These are phyloP conservation scores for Galerina sulciceps DNA, from an alignment of 768 basidiomycete genomes.

Conservation along the genomic window DNA sequence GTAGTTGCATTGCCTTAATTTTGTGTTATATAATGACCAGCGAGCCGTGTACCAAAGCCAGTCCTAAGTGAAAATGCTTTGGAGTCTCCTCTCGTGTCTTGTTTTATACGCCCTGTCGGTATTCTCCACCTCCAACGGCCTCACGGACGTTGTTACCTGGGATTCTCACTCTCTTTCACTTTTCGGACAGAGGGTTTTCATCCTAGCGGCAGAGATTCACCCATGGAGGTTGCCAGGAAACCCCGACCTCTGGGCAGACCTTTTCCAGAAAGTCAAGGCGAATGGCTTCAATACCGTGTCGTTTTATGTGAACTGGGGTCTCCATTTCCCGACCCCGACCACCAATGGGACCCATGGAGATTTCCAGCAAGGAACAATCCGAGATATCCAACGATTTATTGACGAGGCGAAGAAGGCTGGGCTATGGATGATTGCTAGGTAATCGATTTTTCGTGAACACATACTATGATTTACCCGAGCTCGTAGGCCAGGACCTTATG, in stretches of 20 bases:
- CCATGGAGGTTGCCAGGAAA: constrained; percentile 59
- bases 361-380: constrained; percentile 51
- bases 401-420: constrained; percentile 55
- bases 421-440: constrained; percentile 61
- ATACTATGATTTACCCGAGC: not conserved
- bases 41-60: too few species aligned
- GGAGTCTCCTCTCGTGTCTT: too few species aligned
- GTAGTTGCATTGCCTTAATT: too few species aligned
- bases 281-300: constrained; percentile 67
- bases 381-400: constrained; percentile 56
- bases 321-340: constrained; percentile 51
- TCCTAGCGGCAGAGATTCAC: constrained; percentile 66
- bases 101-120: too few species aligned
- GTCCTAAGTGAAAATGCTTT: too few species aligned
- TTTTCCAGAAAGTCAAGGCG: constrained; percentile 66
- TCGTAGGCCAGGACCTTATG: constrained; percentile 54
- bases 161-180: constrained; percentile 64
- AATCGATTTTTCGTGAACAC: not conserved
- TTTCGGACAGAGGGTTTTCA: constrained; percentile 57
- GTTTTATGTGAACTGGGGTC: constrained; percentile 64
- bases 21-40: too few species aligned
- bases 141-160: constrained; percentile 58
- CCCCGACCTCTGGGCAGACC: constrained; percentile 58
- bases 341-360: constrained; percentile 50
- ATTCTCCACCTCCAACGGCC: constrained; percentile 36